These are phyloP conservation scores for Vinca minor DNA, from an alignment of 257 asterid species.

Conservation along the genomic window DNA sequence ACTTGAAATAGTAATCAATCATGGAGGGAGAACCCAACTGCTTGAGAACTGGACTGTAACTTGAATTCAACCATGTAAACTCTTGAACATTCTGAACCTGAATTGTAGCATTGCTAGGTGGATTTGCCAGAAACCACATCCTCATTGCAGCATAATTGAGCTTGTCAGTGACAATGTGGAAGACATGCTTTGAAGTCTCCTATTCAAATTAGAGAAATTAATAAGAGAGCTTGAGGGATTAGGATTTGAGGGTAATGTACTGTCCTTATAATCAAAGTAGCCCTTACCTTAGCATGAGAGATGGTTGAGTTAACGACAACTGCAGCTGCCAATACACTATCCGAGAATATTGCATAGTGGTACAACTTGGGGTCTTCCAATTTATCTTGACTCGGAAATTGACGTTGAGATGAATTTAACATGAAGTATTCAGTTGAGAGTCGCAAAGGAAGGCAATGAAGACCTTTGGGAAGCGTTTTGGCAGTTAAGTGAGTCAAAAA, in stretches of 20 bases:
- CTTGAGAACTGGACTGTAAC: conserved; percentile 89
- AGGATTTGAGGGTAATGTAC: background rate
- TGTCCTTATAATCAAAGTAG: conserved; percentile 1
- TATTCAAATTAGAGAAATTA: conserved; percentile 23
- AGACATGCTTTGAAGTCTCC: conserved; percentile 71
- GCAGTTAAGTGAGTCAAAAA: conserved; percentile 58
- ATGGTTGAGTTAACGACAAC: conserved; percentile 84
- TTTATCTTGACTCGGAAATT: conserved; percentile 46
- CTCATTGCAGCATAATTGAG: conserved; percentile 88
- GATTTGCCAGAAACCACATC: conserved; percentile 94
- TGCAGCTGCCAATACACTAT: conserved; percentile 80
- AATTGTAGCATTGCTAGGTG: conserved; percentile 58
- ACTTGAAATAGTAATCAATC: conserved; percentile 83
- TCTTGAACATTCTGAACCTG: conserved; percentile 79
- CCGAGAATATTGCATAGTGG: conserved; percentile 92
- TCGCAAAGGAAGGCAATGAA: conserved; percentile 64
- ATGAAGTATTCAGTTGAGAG: conserved; percentile 52
- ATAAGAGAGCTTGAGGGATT: background rate
- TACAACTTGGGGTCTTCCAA: conserved; percentile 55
- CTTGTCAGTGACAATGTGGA: conserved; percentile 85
- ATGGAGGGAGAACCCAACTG: conserved; percentile 66
- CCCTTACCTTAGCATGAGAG: conserved; percentile 61
- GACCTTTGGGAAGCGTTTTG: conserved; percentile 62
- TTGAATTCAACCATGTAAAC: conserved; percentile 85
- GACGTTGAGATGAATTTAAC: conserved; percentile 53